A percentile compares a stretch with the other conserved stretches of the same genome.
phyloP scores from a whole-genome alignment of 2,329 filamentous ascomycete genomes.

The Cadophora gregata region DNA sequence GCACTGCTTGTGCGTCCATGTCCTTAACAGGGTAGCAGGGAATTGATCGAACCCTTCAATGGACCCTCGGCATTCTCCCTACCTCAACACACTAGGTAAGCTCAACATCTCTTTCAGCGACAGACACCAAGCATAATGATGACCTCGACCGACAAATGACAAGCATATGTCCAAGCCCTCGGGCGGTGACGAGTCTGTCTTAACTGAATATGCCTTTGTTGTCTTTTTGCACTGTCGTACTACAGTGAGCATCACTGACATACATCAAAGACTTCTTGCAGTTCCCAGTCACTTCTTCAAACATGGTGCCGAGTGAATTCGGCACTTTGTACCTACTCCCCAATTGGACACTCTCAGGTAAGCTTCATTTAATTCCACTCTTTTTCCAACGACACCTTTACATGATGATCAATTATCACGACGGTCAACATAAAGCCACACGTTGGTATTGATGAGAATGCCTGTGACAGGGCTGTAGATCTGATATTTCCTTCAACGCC shows the following conservation, averaged over 20 bases:
- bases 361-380: constrained; percentile 18
- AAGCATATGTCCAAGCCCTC: constrained; percentile 96
- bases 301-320: neutral
- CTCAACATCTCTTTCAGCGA: constrained; percentile 34
- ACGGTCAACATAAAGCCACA: constrained; percentile 49
- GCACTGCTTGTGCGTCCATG: neutral
- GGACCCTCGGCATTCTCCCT: constrained; percentile 8
- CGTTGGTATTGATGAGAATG: constrained; percentile 88
- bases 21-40: no score
- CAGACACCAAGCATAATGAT: constrained; percentile 65
- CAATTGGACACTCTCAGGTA: constrained; percentile 27
- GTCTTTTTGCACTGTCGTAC: constrained; percentile 7
- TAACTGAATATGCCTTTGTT: constrained; percentile 50
- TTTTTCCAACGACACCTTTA: constrained; percentile 43
- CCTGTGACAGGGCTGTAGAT: constrained; percentile 73
- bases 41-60: neutral
- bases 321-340: neutral
- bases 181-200: constrained; percentile 60
- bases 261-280: constrained; percentile 6
- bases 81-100: constrained; percentile 14
- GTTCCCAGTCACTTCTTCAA: neutral
- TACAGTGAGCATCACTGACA: constrained; percentile 29
- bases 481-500: constrained; percentile 39
- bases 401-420: constrained; percentile 70
- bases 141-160: constrained; percentile 83